Evolutionary conservation across 2,329 filamentous ascomycete species (phyloP).

Genomic region (Trichoderma citrinoviride): DNA sequence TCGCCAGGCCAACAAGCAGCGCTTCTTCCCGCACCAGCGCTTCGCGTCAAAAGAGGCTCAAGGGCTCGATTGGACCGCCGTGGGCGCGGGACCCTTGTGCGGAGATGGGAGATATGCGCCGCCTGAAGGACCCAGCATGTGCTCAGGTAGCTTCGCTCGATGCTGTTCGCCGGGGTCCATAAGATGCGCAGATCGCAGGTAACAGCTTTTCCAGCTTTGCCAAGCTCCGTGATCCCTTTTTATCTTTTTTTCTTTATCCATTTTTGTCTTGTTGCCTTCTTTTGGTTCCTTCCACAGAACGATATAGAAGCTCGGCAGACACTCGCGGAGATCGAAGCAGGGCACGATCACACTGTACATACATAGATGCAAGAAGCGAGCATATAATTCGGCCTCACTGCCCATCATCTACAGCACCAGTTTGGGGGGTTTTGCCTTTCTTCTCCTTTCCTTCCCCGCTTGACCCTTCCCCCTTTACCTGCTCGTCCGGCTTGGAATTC

Average conservation of each 20-base stretch:
- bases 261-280: background rate
- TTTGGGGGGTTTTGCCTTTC: background rate
- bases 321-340: constrained; percentile 12
- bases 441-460: background rate
- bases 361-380: constrained; percentile 1
- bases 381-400: constrained; percentile 6
- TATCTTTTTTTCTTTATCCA: background rate
- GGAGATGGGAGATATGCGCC: background rate
- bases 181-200: constrained; percentile 3
- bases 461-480: background rate
- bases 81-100: background rate
- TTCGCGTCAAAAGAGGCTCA: background rate
- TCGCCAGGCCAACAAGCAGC: background rate
- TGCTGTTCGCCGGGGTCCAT: background rate
- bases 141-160: background rate
- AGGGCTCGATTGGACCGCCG: background rate
- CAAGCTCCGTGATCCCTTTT: background rate
- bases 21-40: background rate
- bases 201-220: background rate
- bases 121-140: background rate
- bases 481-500: background rate
- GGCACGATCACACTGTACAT: background rate
- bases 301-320: constrained; percentile 1
- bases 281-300: background rate
- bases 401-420: constrained; percentile 7